A percentile compares a stretch with the other conserved stretches of the same genome.
These are phyloP conservation scores for Canariomyces notabilis DNA, from an alignment of 2,329 filamentous ascomycete genomes.

Conservation along the genomic window DNA sequence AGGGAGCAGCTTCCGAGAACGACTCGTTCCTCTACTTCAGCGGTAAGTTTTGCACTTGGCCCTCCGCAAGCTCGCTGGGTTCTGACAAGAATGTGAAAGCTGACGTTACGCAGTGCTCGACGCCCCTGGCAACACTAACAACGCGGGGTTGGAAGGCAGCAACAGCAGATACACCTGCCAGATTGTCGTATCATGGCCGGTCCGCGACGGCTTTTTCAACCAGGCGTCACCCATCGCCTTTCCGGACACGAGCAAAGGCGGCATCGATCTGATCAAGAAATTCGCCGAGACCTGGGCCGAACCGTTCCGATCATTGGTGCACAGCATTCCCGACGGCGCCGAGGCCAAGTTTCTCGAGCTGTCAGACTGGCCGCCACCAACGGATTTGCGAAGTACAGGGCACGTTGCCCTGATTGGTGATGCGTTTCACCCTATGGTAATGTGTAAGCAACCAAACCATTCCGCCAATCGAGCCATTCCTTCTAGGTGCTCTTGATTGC, in stretches of 20 bases:
- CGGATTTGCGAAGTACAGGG: constrained; percentile 34
- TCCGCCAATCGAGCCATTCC: not conserved
- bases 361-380: constrained; percentile 43
- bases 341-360: constrained; percentile 42
- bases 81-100: no score
- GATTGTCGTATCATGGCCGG: constrained; percentile 49
- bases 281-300: constrained; percentile 45
- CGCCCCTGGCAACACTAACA: constrained; percentile 42
- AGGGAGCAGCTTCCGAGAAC: constrained; percentile 47
- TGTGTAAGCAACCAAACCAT: constrained; percentile 45
- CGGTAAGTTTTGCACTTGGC: constrained; percentile 30
- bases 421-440: constrained; percentile 53
- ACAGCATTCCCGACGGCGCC: constrained; percentile 36
- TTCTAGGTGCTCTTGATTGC: no score
- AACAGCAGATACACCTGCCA: constrained; percentile 41
- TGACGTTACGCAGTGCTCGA: constrained; percentile 38
- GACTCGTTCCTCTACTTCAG: constrained; percentile 50
- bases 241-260: constrained; percentile 36
- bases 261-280: constrained; percentile 38
- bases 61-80: no score
- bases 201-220: constrained; percentile 32
- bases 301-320: constrained; percentile 41
- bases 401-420: constrained; percentile 48
- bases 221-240: constrained; percentile 32
- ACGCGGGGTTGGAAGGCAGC: constrained; percentile 22